Evolutionary conservation across 1,139 yeast genomes (phyloP), one percentile per base, ranked within the genome.

Genomic region (Eremothecium cymbalariae): DNA sequence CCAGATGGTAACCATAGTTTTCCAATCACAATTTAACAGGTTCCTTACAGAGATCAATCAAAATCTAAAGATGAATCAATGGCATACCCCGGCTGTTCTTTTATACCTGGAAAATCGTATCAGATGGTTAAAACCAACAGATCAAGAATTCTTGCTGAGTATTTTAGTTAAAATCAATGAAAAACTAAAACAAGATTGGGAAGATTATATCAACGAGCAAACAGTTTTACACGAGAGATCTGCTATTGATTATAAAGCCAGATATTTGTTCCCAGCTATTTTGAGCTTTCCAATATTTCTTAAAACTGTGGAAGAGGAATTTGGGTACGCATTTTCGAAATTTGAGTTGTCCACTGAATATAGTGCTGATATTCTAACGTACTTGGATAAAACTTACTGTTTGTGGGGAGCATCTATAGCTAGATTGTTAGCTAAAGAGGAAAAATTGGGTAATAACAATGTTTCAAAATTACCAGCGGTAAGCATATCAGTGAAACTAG

Each of bases 91-190:
- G 2, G 62, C 64, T 3, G 48, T 72, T 2, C 45, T 70, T 31
- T 46, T 65, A 2, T 55, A 64, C 28, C 42, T 72, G 11, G 74
- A 71, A 36, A 44, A 43, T 6, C 43, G 59, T 6, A 53, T 61
- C 6, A 47, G 46, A 20, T 53, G 55, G 14, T 50, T 69, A 21
- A 68, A 67, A 16, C 61, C 71, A 2, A 65, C 79, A 2, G 73
- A 77, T 53, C 88, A 80, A 52, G 95, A 83, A 43, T 84, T 71
- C 47, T 59, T 80, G 22, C 64, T 71, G 41, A 67, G 70, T 31
- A 64, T 70, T 40, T 62, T 80, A 44, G 66, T 64, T 28, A 72
- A 72, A 44, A 47, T 77, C 3, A 62, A 64, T 16, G 77, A 77
- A 24, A 72, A 72, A 48, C 63, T 75, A 33, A 63, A 61, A 32